Percentiles rank a stretch among this genome's conserved stretches.
These are phyloP conservation scores for Pseudogymnoascus sp. DNA, from an alignment of 2,329 filamentous ascomycete species.

Conservation along the genomic window DNA sequence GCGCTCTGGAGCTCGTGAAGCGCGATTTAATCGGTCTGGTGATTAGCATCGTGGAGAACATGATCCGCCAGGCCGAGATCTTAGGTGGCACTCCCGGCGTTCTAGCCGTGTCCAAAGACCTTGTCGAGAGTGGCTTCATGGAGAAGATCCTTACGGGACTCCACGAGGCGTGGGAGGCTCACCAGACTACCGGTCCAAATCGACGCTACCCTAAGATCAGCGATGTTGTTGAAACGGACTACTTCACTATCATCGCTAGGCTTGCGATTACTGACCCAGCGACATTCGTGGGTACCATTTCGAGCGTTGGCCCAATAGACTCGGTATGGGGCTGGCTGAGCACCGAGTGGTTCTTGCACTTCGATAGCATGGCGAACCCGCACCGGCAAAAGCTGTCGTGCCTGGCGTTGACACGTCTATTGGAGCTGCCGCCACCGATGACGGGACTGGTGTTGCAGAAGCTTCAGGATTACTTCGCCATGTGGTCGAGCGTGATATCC, in stretches of 20 bases:
- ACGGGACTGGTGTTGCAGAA: constrained; percentile 46
- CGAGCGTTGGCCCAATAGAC: constrained; percentile 34
- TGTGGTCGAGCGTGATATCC: constrained; percentile 65
- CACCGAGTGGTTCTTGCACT: constrained; percentile 58
- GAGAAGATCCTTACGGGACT: constrained; percentile 57
- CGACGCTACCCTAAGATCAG: constrained; percentile 60
- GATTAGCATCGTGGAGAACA: constrained; percentile 53
- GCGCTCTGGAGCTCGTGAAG: constrained; percentile 43
- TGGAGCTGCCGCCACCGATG: constrained; percentile 53
- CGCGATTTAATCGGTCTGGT: constrained; percentile 52
- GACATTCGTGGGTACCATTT: constrained; percentile 54
- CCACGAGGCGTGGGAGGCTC: constrained; percentile 61
- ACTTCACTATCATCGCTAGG: constrained; percentile 73
- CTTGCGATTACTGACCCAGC: constrained; percentile 65
- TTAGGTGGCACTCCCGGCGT: constrained; percentile 55
- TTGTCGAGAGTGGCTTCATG: constrained; percentile 56
- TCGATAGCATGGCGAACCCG: constrained; percentile 58
- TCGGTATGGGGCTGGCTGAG: constrained; percentile 53
- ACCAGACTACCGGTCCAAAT: constrained; percentile 76
- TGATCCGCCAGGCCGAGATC: constrained; percentile 55
- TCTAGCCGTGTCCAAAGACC: constrained; percentile 54
- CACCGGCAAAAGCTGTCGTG: constrained; percentile 63
- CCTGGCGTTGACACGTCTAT: constrained; percentile 61
- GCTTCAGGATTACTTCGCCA: constrained; percentile 64
- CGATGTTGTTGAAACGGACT: constrained; percentile 72